phyloP scores from a whole-genome alignment of 257 asterid species.

The Gentiana dahurica region DNA sequence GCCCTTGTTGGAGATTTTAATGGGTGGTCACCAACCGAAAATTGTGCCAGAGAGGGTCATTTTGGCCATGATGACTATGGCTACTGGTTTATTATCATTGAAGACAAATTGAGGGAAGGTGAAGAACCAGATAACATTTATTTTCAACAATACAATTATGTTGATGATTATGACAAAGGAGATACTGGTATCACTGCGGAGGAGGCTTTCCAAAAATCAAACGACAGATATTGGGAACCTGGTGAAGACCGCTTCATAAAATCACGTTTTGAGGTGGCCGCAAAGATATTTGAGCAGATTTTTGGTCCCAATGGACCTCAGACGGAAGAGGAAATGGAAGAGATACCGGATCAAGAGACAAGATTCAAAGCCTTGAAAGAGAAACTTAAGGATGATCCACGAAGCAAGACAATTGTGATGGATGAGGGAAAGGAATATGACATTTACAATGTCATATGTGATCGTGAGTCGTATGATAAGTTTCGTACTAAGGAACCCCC shows the following conservation, averaged over 20 bases:
- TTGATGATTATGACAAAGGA: constrained; percentile 85
- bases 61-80: constrained; percentile 94
- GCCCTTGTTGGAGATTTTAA: constrained; percentile 84
- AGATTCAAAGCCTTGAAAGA: constrained; percentile 93
- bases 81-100: constrained; percentile 86
- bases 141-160: constrained; percentile 85
- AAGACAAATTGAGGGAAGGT: constrained; percentile 79
- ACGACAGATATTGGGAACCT: constrained; percentile 96
- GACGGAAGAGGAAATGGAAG: constrained; percentile 89
- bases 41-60: constrained; percentile 87
- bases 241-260: constrained; percentile 88
- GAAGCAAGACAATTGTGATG: constrained; percentile 82
- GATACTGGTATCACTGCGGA: constrained; percentile 68
- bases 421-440: constrained; percentile 56
- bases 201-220: constrained; percentile 63
- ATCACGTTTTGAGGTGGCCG: constrained; percentile 60
- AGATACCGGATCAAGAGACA: constrained; percentile 66
- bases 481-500: constrained; percentile 73
- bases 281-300: constrained; percentile 81
- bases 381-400: constrained; percentile 82
- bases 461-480: constrained; percentile 67
- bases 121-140: constrained; percentile 80
- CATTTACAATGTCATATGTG: constrained; percentile 41
- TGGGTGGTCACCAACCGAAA: constrained; percentile 86
- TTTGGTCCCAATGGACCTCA: constrained; percentile 99